Conservation (phyloP, 495 filamentous ascomycete species). For the Trichoderma erinaceum region DNA sequence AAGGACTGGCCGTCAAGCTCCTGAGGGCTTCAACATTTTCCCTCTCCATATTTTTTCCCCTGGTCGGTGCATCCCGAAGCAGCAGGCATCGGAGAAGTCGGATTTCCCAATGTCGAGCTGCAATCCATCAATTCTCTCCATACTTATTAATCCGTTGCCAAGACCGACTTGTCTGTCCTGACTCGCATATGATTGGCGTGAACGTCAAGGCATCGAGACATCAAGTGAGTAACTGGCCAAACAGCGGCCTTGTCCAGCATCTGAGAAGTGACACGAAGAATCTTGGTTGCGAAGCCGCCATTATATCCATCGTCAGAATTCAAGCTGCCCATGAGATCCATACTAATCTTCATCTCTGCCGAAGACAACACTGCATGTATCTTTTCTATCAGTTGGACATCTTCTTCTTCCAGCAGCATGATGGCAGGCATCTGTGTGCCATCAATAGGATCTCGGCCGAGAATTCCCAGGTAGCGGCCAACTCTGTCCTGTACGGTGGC, state of each 20-base stretch:
- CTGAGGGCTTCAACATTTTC: neutral
- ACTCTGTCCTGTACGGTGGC: constrained; percentile 92
- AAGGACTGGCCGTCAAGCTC: neutral
- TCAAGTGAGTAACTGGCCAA: constrained; percentile 92
- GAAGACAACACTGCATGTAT: constrained; percentile 73
- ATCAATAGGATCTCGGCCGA: constrained; percentile 78
- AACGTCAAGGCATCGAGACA: constrained; percentile 77
- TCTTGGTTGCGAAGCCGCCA: constrained; percentile 81
- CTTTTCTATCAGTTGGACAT: constrained; percentile 79
- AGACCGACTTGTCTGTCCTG: constrained; percentile 59
- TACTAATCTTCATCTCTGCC: constrained; percentile 73
- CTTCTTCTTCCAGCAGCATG: constrained; percentile 88
- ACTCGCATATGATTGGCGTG: constrained; percentile 75
- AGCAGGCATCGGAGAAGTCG: too few species aligned
- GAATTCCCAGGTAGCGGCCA: constrained; percentile 76
- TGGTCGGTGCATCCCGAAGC: neutral
- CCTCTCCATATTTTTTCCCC: neutral
- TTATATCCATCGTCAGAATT: constrained; percentile 56
- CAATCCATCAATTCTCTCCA: neutral
- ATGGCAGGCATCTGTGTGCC: constrained; percentile 70
- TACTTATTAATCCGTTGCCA: neutral
- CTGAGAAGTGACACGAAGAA: constrained; percentile 78
- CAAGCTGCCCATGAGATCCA: constrained; percentile 40
- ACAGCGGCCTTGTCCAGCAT: constrained; percentile 85
- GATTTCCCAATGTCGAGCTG: neutral